These are phyloP conservation scores for Pontederia paniculata DNA, from an alignment of 176 grass and related monocot species.

Conservation along the genomic window DNA sequence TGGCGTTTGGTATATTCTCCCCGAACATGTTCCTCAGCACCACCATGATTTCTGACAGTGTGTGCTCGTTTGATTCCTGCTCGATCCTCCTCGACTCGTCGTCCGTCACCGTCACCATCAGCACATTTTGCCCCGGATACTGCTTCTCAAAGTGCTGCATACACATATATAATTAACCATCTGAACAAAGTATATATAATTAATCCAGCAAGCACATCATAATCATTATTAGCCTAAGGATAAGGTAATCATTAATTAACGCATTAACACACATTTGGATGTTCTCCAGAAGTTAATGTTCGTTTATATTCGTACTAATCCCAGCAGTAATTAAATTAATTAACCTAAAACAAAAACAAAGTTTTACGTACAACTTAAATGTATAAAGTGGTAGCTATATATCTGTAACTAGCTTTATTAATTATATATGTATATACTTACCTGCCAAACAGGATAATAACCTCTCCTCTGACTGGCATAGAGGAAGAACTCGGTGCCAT, in stretches of 20 bases:
- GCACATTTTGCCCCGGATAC: conserved; percentile 43
- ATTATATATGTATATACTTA: too few species aligned
- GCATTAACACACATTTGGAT: neutral
- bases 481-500: conserved; percentile 44
- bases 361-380: too few species aligned
- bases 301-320: too few species aligned
- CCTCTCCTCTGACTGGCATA: conserved; percentile 42
- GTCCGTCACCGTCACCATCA: conserved; percentile 54
- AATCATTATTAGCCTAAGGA: too few species aligned
- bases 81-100: conserved; percentile 59
- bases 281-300: neutral
- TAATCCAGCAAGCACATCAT: too few species aligned
- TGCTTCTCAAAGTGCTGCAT: conserved; percentile 43
- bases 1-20: conserved; percentile 31
- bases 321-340: too few species aligned
- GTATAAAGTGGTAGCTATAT: too few species aligned
- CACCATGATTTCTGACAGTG: conserved; percentile 37
- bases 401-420: too few species aligned
- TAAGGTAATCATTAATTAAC: too few species aligned
- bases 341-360: too few species aligned
- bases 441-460: conserved; percentile 52
- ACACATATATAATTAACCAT: too few species aligned
- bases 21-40: conserved; percentile 44
- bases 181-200: too few species aligned
- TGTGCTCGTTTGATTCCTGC: conserved; percentile 34